Conservation (phyloP, 108 stramenopile genomes). For the Cyclotella baltica region DNA sequence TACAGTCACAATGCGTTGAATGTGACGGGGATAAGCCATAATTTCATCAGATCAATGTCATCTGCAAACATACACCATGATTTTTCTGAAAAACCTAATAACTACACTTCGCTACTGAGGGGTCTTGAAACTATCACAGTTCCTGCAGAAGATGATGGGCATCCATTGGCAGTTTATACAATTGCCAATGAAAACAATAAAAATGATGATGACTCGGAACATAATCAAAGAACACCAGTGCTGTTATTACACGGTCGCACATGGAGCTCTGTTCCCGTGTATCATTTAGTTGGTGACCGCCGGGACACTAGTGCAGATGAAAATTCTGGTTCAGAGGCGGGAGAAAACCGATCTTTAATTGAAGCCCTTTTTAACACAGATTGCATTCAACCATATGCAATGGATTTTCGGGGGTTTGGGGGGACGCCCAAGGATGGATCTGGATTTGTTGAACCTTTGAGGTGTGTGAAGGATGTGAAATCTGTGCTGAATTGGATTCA, state of each 20-base stretch:
- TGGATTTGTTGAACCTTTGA: slow-evolving; percentile 69
- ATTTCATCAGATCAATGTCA: neutral
- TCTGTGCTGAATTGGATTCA: slow-evolving; percentile 82
- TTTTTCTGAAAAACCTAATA: neutral
- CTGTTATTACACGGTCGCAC: slow-evolving; percentile 87
- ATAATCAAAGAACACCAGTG: slow-evolving; percentile 52
- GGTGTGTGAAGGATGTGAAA: slow-evolving; percentile 79
- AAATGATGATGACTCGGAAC: neutral
- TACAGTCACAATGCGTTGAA: no score
- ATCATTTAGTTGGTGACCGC: slow-evolving; percentile 60
- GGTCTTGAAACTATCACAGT: slow-evolving; percentile 80
- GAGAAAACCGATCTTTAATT: slow-evolving; percentile 55
- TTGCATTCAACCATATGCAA: slow-evolving; percentile 74
- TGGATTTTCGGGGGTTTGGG: slow-evolving; percentile 94
- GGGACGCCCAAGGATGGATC: slow-evolving; percentile 76
- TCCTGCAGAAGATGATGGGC: slow-evolving; percentile 64
- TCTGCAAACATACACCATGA: neutral
- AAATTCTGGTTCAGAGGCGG: neutral
- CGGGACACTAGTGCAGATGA: neutral
- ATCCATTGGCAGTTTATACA: slow-evolving; percentile 81
- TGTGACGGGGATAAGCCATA: neutral
- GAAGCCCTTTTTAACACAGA: slow-evolving; percentile 65
- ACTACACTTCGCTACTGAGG: slow-evolving; percentile 43
- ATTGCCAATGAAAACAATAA: slow-evolving; percentile 50
- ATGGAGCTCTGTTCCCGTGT: slow-evolving; percentile 90